Evolutionary conservation across 805 yeast genomes (phyloP), one percentile per base, ranked within the genome.

Genomic region (Wickerhamomyces tratensis): DNA sequence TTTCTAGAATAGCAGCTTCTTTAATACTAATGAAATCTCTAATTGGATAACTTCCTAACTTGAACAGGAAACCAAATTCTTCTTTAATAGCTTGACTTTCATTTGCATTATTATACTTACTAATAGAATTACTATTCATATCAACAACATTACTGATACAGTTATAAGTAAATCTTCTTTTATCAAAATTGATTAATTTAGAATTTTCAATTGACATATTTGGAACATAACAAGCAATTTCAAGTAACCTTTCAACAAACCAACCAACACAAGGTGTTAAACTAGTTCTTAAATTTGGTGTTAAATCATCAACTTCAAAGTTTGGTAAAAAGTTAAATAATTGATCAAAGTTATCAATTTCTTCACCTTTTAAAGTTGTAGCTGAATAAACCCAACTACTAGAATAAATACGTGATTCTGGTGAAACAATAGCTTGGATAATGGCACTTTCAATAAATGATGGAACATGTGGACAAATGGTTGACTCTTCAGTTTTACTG

Each of bases 261-360:
- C 98, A 91, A 10, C 97, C 97, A 45, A 87, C 76, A 54, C 96
- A 89, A 3, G 95, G 93, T 6, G 87, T 76, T 40, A 86, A 63
- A 0, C 79, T 71, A 42, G 70, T 68, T 44, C 59, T 47, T 47
- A 46, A 46, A 5, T 46, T 50, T n/a, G 51, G 61, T 5, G 57
- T 44, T 40, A 59, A 47, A 43, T 57, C 57, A 33, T 59, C 58
- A 34, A 55, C 56, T 43, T 66, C 69, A 45, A 58, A 49, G 42
- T 61, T 51, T 25, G 70, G 68, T 46, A 57, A 51, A 38, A 66
- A 54, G 39, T 51, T 60, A 13, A 52, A 47, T 46, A 56, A 60
- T 36, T 54, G 47, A 35, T 64, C 63, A 36, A 61, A 58, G 25
- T 60, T 61, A 8, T 43, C 29, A 60, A 56, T 35, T 50, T 54